phyloP scores from a whole-genome alignment of 768 basidiomycete genomes.

The Amanita phalloides region DNA sequence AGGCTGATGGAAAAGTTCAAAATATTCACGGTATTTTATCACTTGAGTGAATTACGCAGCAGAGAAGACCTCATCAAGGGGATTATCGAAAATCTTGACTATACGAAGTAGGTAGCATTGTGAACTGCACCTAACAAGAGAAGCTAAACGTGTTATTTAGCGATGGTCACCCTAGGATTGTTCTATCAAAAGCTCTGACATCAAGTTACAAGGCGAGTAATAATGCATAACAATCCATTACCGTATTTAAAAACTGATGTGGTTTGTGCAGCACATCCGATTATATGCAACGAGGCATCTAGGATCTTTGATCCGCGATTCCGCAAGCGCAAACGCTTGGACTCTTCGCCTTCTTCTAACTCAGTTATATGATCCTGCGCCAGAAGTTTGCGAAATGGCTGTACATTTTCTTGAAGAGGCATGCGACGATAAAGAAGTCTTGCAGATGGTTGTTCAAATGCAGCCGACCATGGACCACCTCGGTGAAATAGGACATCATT shows the following conservation, averaged over 20 bases:
- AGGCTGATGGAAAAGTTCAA: slow-evolving; percentile 88
- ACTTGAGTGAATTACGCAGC: slow-evolving; percentile 81
- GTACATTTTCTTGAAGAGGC: slow-evolving; percentile 84
- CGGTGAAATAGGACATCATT: slow-evolving; percentile 82
- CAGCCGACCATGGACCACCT: slow-evolving; percentile 93
- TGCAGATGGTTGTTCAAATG: slow-evolving; percentile 89
- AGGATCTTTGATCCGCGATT: slow-evolving; percentile 65
- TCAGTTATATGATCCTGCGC: slow-evolving; percentile 87
- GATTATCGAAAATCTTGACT: slow-evolving; percentile 88
- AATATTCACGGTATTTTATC: slow-evolving; percentile 94
- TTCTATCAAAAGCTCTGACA: slow-evolving; percentile 89
- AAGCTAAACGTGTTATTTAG: slow-evolving; percentile 27
- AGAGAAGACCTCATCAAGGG: slow-evolving; percentile 88
- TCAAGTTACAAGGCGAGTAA: slow-evolving; percentile 73
- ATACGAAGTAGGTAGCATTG: slow-evolving; percentile 54
- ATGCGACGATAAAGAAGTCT: slow-evolving; percentile 72
- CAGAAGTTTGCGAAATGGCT: slow-evolving; percentile 86
- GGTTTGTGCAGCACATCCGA: slow-evolving; percentile 58
- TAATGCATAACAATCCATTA: neutral
- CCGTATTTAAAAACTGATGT: neutral
- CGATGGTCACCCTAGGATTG: slow-evolving; percentile 89
- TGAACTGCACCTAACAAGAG: neutral
- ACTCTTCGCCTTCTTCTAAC: slow-evolving; percentile 85
- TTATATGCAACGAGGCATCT: slow-evolving; percentile 84
- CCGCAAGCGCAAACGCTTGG: slow-evolving; percentile 68